These are phyloP conservation scores for Sporothrix dimorphospora DNA, from an alignment of 2,329 filamentous ascomycete species.

Conservation along the genomic window DNA sequence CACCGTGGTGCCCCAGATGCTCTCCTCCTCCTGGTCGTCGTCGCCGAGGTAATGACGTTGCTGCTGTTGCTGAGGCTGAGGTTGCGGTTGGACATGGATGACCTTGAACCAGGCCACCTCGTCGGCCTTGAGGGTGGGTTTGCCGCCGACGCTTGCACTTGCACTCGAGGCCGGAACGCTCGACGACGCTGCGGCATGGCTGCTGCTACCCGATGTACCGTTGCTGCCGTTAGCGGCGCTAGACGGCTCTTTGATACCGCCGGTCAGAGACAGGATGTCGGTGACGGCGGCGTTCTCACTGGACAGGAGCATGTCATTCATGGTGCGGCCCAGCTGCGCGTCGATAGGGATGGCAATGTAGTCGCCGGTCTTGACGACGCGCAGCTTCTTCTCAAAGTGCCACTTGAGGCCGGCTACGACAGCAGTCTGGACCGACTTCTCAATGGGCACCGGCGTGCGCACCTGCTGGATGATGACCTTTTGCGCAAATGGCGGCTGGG, in stretches of 20 bases:
- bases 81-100: slow-evolving; percentile 67
- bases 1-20: slow-evolving; percentile 77
- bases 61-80: slow-evolving; percentile 35
- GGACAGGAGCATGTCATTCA: slow-evolving; percentile 69
- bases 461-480: slow-evolving; percentile 90
- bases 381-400: slow-evolving; percentile 81
- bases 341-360: slow-evolving; percentile 88
- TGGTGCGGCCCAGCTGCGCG: slow-evolving; percentile 76
- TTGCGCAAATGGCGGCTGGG: slow-evolving; percentile 61
- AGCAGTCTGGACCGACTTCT: slow-evolving; percentile 81
- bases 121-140: slow-evolving; percentile 46
- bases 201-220: slow-evolving; percentile 38
- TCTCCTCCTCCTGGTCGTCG: slow-evolving; percentile 64
- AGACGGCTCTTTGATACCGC: slow-evolving; percentile 32
- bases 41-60: slow-evolving; percentile 48
- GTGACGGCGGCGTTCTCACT: slow-evolving; percentile 70
- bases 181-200: slow-evolving; percentile 15
- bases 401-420: slow-evolving; percentile 85
- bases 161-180: background rate
- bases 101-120: slow-evolving; percentile 92
- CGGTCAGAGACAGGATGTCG: slow-evolving; percentile 64
- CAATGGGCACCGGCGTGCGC: slow-evolving; percentile 84
- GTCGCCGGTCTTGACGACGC: slow-evolving; percentile 85
- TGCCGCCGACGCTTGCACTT: background rate
- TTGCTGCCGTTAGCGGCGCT: slow-evolving; percentile 15